Conservation (phyloP, 2,329 filamentous ascomycete species). For the Clonostachys solani region DNA sequence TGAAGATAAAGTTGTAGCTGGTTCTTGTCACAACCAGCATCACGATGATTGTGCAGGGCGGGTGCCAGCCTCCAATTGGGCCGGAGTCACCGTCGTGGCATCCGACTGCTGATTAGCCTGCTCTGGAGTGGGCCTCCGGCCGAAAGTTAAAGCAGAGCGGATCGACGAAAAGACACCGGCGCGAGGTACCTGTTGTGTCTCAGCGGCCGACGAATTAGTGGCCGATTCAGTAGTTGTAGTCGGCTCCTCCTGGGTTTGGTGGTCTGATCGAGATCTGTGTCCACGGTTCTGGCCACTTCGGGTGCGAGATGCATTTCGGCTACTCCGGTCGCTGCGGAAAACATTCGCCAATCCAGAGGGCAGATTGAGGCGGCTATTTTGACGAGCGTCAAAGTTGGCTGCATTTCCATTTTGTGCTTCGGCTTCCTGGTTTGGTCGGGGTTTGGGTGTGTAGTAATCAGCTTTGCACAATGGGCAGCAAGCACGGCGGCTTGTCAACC, state of each 20-base stretch:
- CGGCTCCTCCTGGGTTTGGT: not conserved
- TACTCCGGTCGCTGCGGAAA: constrained; percentile 30
- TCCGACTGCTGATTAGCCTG: constrained; percentile 4
- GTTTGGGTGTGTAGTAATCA: constrained; percentile 95
- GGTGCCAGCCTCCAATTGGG: constrained; percentile 39
- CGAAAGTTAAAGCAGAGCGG: constrained; percentile 23
- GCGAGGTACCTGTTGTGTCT: too few relatives aligned
- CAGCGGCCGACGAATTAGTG: too few relatives aligned
- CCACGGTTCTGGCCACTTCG: not conserved
- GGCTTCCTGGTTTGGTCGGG: constrained; percentile 53
- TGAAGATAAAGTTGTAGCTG: too few relatives aligned
- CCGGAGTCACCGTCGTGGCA: constrained; percentile 29
- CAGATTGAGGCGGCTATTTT: constrained; percentile 41
- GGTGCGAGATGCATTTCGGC: not conserved
- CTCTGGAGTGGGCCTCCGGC: constrained; percentile 3
- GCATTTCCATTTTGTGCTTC: constrained; percentile 16
- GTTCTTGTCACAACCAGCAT: too few relatives aligned
- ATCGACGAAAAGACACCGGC: constrained; percentile 18
- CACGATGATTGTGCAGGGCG: constrained; percentile 17
- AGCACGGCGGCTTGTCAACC: constrained; percentile 88
- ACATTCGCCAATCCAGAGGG: constrained; percentile 22
- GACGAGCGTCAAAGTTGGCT: constrained; percentile 24
- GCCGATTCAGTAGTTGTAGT: too few relatives aligned
- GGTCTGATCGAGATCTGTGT: not conserved
- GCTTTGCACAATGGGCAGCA: constrained; percentile 98